Evolutionary conservation across 1,139 yeast species (phyloP), one percentile per base, ranked within the genome.

Genomic region (Hyphopichia fennica): DNA sequence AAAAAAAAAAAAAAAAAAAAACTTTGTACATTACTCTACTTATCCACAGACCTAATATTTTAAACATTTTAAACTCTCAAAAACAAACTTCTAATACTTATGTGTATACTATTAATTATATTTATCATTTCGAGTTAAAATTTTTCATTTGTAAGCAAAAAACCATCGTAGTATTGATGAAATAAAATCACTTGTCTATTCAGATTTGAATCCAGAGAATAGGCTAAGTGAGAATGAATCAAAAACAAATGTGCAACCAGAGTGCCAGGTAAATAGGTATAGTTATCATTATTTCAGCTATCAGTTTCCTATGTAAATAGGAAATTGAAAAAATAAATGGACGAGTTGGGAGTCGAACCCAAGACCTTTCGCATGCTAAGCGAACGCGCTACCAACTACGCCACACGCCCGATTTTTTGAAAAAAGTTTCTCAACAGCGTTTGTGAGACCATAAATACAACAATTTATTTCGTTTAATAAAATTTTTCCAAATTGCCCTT

Each of bases 311-410:
- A n/a, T n/a, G n/a, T 22, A 22, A 7, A 22, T 7, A 22, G 9
- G 9, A 22, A 22, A 22, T 22, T 7, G 6, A 42, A 50, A 49
- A 60, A 64, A 65, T 52, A 37, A 57, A 54, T 82, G 87, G 88
- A 83, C 88, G 87, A 83, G 88, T 81, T 84, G 82, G 88, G 88
- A 83, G 77, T 83, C 85, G 89, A 83, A 83, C 89, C 87, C 82
- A 82, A 79, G 89, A 82, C 88, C 89, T 83, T 80, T 81, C 86
- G 81, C 88, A 82, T 82, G 89, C 89, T 80, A 83, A 82, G 88
- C 82, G 85, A 80, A 80, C 88, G 88, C 89, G 88, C 88, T 83
- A 82, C 89, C 89, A 81, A 82, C 89, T 83, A 79, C 88, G 89
- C 89, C 88, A 83, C 87, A 82, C 87, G 87, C 89, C 89, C 89